These are phyloP conservation scores for Rhizopogon vesiculosus DNA, from an alignment of 768 basidiomycete genomes.

Conservation along the genomic window DNA sequence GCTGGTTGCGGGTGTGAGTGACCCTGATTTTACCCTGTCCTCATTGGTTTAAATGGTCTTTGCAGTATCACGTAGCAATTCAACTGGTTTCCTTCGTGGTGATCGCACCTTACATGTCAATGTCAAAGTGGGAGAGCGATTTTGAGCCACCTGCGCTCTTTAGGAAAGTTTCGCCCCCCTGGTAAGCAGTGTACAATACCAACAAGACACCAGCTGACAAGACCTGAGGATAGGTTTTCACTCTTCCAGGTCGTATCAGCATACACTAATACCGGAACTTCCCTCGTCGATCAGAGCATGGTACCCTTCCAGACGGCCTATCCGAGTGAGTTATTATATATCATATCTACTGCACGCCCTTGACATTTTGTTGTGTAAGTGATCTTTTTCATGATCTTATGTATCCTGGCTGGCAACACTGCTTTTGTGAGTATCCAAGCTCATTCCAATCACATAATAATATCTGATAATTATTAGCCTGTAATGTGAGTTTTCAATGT, in stretches of 20 bases:
- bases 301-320: constrained; percentile 86
- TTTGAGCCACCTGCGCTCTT: constrained; percentile 60
- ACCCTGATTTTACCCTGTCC: background rate
- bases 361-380: constrained; percentile 19
- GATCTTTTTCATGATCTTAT: constrained; percentile 64
- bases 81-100: constrained; percentile 70
- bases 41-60: background rate
- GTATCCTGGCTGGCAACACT: constrained; percentile 91
- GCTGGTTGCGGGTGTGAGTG: constrained; percentile 69
- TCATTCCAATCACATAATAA: background rate
- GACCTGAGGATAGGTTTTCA: constrained; percentile 57
- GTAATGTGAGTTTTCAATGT: constrained; percentile 61
- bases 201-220: background rate
- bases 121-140: constrained; percentile 49
- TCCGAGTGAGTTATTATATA: constrained; percentile 28
- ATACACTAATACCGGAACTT: constrained; percentile 87
- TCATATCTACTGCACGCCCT: background rate
- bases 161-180: constrained; percentile 52
- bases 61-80: constrained; percentile 73
- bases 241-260: constrained; percentile 82
- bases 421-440: constrained; percentile 67
- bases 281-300: constrained; percentile 87
- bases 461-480: constrained; percentile 45
- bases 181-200: constrained; percentile 39
- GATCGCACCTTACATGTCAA: constrained; percentile 77